Evolutionary conservation across 495 filamentous ascomycete genomes (phyloP).

Genomic region (Astrothelium subdiscretum): DNA sequence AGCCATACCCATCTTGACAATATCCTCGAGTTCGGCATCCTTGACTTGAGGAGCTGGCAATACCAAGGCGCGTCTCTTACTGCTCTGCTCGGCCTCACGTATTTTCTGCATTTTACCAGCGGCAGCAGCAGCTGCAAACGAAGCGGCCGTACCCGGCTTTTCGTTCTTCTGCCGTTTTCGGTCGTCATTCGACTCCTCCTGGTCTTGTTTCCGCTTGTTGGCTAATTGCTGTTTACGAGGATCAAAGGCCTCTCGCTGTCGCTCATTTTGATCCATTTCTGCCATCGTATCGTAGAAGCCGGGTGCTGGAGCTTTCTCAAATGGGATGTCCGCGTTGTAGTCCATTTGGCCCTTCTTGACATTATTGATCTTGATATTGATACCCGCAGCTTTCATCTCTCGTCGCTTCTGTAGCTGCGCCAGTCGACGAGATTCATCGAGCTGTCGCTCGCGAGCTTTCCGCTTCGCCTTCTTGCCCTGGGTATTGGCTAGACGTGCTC

Average conservation of each 20-base stretch:
- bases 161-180: slow-evolving; percentile 79
- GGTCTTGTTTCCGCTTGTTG: slow-evolving; percentile 90
- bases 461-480: slow-evolving; percentile 98
- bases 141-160: slow-evolving; percentile 62
- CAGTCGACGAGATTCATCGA: slow-evolving; percentile 84
- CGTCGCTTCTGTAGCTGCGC: slow-evolving; percentile 89
- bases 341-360: slow-evolving; percentile 95
- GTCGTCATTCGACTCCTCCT: slow-evolving; percentile 62
- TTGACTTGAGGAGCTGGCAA: slow-evolving; percentile 84
- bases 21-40: slow-evolving; percentile 88
- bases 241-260: slow-evolving; percentile 77
- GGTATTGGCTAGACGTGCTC: slow-evolving; percentile 90
- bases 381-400: slow-evolving; percentile 92
- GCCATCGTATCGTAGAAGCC: slow-evolving; percentile 91
- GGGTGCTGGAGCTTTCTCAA: slow-evolving; percentile 79
- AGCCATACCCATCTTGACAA: slow-evolving; percentile 96
- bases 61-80: slow-evolving; percentile 68
- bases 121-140: slow-evolving; percentile 78
- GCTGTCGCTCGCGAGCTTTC: slow-evolving; percentile 88
- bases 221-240: slow-evolving; percentile 89
- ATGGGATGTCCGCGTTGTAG: slow-evolving; percentile 97
- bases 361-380: slow-evolving; percentile 94
- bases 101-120: slow-evolving; percentile 94
- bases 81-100: slow-evolving; percentile 90
- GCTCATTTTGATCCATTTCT: slow-evolving; percentile 71